phyloP scores from a whole-genome alignment of 495 filamentous ascomycete species.

The Alectoria sarmentosa region DNA sequence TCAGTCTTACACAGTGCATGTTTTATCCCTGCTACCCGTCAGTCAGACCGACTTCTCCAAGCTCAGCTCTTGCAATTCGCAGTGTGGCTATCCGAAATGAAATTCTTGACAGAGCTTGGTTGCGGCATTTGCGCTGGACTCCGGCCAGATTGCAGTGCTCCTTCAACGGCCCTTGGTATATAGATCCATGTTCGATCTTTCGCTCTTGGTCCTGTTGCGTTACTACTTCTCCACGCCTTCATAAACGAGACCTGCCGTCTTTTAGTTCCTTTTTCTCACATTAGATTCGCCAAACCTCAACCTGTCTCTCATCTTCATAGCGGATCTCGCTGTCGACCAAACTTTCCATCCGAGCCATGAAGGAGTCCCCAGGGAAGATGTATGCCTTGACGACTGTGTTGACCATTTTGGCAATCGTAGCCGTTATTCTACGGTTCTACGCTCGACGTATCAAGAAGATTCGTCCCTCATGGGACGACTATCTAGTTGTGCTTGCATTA shows the following conservation, averaged over 20 bases:
- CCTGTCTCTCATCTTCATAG: not conserved
- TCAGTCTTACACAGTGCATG: not conserved
- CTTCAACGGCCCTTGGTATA: not conserved
- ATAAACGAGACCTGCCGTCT: not conserved
- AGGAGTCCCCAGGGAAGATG: slow-evolving; percentile 11
- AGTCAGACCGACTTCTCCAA: not conserved
- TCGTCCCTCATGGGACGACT: slow-evolving; percentile 28
- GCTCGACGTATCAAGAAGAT: slow-evolving; percentile 21
- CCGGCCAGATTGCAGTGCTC: not conserved
- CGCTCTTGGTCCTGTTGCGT: not conserved
- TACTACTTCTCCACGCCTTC: not conserved
- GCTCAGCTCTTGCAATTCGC: not conserved
- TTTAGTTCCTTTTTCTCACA: not conserved
- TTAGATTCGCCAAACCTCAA: not conserved
- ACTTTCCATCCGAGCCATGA: not conserved
- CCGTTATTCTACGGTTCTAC: slow-evolving; percentile 7
- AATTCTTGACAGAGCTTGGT: not conserved
- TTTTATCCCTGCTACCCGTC: not conserved
- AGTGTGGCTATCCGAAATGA: not conserved
- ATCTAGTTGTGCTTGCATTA: slow-evolving; percentile 29
- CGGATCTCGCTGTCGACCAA: not conserved
- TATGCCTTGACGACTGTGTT: slow-evolving; percentile 9
- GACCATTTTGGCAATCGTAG: slow-evolving; percentile 5
- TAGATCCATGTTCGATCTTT: no score
- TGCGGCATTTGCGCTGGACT: not conserved